Evolutionary conservation across 1,284 basidiomycete species (phyloP).

Genomic region (Fistulinella cinereoalba): DNA sequence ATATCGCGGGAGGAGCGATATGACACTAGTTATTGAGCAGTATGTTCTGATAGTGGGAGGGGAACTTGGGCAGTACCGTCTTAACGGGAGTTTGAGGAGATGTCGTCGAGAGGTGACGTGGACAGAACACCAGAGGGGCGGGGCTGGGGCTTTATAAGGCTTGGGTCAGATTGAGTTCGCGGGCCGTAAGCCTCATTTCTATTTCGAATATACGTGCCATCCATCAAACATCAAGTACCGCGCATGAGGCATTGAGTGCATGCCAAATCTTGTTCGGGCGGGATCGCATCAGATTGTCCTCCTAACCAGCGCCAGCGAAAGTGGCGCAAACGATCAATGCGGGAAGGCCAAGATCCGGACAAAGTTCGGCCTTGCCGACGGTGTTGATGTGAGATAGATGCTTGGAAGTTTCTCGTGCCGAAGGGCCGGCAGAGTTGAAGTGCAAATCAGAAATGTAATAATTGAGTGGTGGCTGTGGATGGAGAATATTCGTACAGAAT

Average conservation of each 20-base stretch:
- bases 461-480: not conserved
- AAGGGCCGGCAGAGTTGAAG: too few relatives aligned
- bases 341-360: not conserved
- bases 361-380: not conserved
- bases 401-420: slow-evolving; percentile 1
- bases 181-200: slow-evolving; percentile 21
- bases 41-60: not conserved
- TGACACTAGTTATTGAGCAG: not conserved
- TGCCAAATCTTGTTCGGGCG: slow-evolving; percentile 4
- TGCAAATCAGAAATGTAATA: slow-evolving; percentile 6
- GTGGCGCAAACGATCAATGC: not conserved
- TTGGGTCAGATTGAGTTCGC: slow-evolving; percentile 7
- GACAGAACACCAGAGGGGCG: not conserved
- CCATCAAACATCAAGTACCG: slow-evolving; percentile 14
- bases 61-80: not conserved
- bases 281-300: slow-evolving; percentile 2
- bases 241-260: slow-evolving; percentile 25
- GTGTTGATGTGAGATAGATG: slow-evolving; percentile 5
- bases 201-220: slow-evolving; percentile 15
- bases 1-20: not conserved
- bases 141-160: slow-evolving; percentile 11
- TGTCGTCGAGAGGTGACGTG: not conserved
- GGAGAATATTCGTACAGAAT: slow-evolving; percentile 11
- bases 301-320: not conserved
- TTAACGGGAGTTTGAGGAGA: slow-evolving; percentile 1